A percentile compares a stretch with the other conserved stretches of the same genome.
phyloP scores from a whole-genome alignment of 2,329 filamentous ascomycete species.

The Epichloe baconii region DNA sequence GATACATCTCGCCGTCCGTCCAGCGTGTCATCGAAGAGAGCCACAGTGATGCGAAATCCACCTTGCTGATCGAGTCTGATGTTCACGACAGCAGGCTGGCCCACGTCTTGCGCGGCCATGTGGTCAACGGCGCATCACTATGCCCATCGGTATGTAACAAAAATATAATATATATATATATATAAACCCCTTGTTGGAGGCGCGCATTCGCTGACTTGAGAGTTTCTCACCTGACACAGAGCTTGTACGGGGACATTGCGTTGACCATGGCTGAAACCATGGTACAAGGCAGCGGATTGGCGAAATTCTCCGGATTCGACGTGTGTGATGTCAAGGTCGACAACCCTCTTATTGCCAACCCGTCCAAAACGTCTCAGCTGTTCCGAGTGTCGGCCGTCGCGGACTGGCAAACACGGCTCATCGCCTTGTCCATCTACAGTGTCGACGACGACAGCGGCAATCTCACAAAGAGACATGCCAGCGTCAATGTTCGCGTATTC shows the following conservation, averaged over 20 bases:
- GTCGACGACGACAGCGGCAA: constrained; percentile 19
- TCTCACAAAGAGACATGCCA: constrained; percentile 9
- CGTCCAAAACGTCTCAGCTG: constrained; percentile 16
- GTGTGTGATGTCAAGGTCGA: constrained; percentile 47
- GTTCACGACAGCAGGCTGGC: constrained; percentile 5
- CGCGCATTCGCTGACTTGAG: no score
- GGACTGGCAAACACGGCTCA: constrained; percentile 31
- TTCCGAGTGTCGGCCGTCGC: constrained; percentile 20
- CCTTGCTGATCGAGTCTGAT: constrained; percentile 36
- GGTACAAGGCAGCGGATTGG: no score
- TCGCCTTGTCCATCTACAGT: constrained; percentile 23
- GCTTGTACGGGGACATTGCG: no score
- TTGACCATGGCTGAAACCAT: no score
- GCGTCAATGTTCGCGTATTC: no score
- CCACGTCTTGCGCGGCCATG: neutral
- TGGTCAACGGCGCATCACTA: constrained; percentile 1
- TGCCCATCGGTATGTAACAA: no score
- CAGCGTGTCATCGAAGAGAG: constrained; percentile 36
- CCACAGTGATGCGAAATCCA: constrained; percentile 34
- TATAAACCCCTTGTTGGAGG: no score
- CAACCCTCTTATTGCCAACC: constrained; percentile 28
- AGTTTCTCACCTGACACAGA: no score
- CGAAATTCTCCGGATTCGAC: no score
- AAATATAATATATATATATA: no score
- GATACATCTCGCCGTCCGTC: no score